Percentiles rank a stretch among this genome's conserved stretches.
These are phyloP conservation scores for Alternaria dauci DNA, from an alignment of 2,329 filamentous ascomycete genomes.

Conservation along the genomic window DNA sequence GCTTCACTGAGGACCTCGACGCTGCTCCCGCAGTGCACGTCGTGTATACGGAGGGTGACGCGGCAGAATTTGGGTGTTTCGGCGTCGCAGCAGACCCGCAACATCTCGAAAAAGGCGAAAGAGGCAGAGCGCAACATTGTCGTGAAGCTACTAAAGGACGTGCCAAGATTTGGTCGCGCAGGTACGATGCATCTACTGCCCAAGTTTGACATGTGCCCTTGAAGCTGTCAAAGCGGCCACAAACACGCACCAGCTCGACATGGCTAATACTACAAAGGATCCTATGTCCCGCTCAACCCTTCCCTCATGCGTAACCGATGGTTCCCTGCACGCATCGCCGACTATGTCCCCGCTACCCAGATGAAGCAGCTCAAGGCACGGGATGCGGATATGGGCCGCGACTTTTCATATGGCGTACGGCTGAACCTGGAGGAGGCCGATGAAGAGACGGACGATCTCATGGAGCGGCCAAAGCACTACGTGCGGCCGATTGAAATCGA, in stretches of 20 bases:
- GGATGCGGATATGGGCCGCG: conserved; percentile 56
- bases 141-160: conserved; percentile 62
- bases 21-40: conserved; percentile 51
- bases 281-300: conserved; percentile 61
- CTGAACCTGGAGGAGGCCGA: conserved; percentile 41
- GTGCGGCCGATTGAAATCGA: conserved; percentile 53
- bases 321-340: conserved; percentile 61
- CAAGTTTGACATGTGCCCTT: neutral
- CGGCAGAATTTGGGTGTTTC: conserved; percentile 41
- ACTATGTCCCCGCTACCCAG: conserved; percentile 60
- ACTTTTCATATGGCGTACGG: conserved; percentile 55
- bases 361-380: conserved; percentile 56
- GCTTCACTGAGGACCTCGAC: conserved; percentile 40
- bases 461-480: conserved; percentile 33
- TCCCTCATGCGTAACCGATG: conserved; percentile 65
- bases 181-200: conserved; percentile 32
- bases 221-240: conserved; percentile 3
- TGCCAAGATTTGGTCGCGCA: conserved; percentile 60
- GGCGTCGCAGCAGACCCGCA: conserved; percentile 52
- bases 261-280: conserved; percentile 52
- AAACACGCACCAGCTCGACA: neutral
- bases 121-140: conserved; percentile 54
- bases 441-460: conserved; percentile 31
- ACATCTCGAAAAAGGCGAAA: conserved; percentile 57
- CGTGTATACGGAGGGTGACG: conserved; percentile 48